Evolutionary conservation across 1,139 yeast genomes (phyloP), one percentile per base, ranked within the genome.

Genomic region (Taphrina confusa): DNA sequence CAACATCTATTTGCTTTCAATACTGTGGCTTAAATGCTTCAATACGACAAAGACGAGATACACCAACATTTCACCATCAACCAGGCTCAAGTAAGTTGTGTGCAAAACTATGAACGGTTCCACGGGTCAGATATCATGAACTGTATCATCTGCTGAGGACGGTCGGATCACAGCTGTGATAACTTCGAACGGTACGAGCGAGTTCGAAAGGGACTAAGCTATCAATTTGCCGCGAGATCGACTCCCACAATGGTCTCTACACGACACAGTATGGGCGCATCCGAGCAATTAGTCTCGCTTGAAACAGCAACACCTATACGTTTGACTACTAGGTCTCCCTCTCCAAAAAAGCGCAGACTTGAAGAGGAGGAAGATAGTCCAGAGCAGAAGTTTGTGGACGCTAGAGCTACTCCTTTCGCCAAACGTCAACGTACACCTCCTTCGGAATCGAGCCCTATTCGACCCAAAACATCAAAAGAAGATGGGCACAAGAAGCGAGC

Each of bases 161-260:
- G n/a, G n/a, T n/a, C n/a, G n/a, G n/a, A n/a, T n/a, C n/a, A n/a
- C n/a, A n/a, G n/a, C n/a, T n/a, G n/a, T n/a, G n/a, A n/a, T n/a
- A n/a, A n/a, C n/a, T n/a, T n/a, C n/a, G n/a, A n/a, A n/a, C n/a
- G n/a, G n/a, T n/a, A n/a, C n/a, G n/a, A n/a, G n/a, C n/a, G n/a
- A n/a, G n/a, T n/a, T n/a, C n/a, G n/a, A n/a, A n/a, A n/a, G n/a
- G n/a, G n/a, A n/a, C n/a, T n/a, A n/a, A n/a, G n/a, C n/a, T n/a
- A n/a, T n/a, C n/a, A n/a, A n/a, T n/a, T n/a, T n/a, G n/a, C n/a
- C n/a, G n/a, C n/a, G n/a, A n/a, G n/a, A n/a, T n/a, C n/a, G n/a
- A n/a, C n/a, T n/a, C 33, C 11, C 11, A 28, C 11, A 22, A 54
- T 54, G 58, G 58, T 54, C 11, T 42, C 58, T 9, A 54, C 58